These are phyloP conservation scores for Amborella trichopoda DNA, from an alignment of 164 flowering plant species.

Conservation along the genomic window DNA sequence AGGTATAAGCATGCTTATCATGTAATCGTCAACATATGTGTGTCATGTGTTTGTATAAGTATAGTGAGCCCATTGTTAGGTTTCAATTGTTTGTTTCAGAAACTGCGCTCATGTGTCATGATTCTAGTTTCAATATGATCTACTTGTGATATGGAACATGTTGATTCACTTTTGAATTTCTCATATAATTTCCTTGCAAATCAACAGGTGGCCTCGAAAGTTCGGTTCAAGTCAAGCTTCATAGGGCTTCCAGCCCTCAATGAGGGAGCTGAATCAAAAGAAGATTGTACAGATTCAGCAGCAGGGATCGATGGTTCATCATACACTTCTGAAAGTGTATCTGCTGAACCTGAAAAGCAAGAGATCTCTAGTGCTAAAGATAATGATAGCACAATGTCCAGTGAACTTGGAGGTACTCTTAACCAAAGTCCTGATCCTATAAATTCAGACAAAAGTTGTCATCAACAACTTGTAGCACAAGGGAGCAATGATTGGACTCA, in stretches of 20 bases:
- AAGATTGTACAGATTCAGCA: constrained; percentile 54
- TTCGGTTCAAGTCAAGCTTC: constrained; percentile 41
- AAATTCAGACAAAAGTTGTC: constrained; percentile 42
- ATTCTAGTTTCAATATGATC: too few species aligned
- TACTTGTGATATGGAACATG: too few species aligned
- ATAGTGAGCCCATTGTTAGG: too few species aligned
- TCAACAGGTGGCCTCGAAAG: constrained; percentile 52
- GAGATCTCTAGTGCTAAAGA: constrained; percentile 56
- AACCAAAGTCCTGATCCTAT: constrained; percentile 39
- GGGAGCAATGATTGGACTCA: constrained; percentile 58
- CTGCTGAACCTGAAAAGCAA: constrained; percentile 62
- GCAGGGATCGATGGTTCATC: constrained; percentile 72
- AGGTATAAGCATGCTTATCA: too few species aligned
- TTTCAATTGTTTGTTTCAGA: too few species aligned
- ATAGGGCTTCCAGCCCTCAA: constrained; percentile 42
- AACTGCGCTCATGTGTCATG: too few species aligned
- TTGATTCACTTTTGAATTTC: too few species aligned
- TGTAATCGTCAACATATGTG: too few species aligned
- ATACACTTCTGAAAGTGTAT: constrained; percentile 69
- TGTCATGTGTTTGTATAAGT: too few species aligned
- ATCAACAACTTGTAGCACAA: constrained; percentile 23
- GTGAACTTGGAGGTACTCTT: constrained; percentile 41
- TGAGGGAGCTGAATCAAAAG: constrained; percentile 31
- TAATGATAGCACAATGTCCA: constrained; percentile 57
- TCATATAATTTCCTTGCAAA: too few species aligned